phyloP scores from a whole-genome alignment of 2,329 filamentous ascomycete genomes.

The Penicillium vulpinum region DNA sequence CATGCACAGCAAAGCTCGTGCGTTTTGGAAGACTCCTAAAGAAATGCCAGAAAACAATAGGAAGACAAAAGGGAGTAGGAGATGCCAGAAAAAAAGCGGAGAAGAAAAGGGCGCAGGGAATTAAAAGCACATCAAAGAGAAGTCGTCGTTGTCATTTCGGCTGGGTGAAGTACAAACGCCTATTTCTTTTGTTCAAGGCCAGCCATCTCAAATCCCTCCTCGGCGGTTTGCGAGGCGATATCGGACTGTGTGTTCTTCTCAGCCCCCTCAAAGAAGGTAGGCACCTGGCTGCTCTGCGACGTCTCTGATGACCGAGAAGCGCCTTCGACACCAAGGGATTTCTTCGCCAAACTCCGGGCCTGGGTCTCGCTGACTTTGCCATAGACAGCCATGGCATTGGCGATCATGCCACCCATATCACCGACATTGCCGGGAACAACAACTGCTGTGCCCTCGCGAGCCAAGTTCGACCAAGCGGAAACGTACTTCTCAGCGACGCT shows the following conservation, averaged over 20 bases:
- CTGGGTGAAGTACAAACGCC: slow-evolving; percentile 6
- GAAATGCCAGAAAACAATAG: slow-evolving; percentile 12
- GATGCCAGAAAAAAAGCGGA: slow-evolving; percentile 1
- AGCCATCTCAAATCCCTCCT: slow-evolving; percentile 51
- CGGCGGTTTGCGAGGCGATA: slow-evolving; percentile 50
- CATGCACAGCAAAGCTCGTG: slow-evolving; percentile 6
- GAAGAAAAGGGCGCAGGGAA: background rate
- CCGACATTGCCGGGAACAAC: slow-evolving; percentile 97
- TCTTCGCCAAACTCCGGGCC: slow-evolving; percentile 59
- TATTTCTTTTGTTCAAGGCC: slow-evolving; percentile 33
- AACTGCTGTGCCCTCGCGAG: slow-evolving; percentile 91
- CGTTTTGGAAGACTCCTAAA: slow-evolving; percentile 5
- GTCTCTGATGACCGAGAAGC: slow-evolving; percentile 9
- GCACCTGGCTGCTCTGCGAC: slow-evolving; percentile 24
- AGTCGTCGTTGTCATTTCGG: slow-evolving; percentile 13
- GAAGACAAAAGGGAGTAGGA: background rate
- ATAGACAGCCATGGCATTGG: slow-evolving; percentile 91
- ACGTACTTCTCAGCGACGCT: slow-evolving; percentile 97
- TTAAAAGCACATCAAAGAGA: slow-evolving; percentile 7
- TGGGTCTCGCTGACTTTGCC: slow-evolving; percentile 86
- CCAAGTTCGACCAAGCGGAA: slow-evolving; percentile 86
- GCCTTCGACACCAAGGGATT: slow-evolving; percentile 34
- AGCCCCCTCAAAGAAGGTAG: slow-evolving; percentile 10
- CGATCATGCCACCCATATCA: slow-evolving; percentile 95
- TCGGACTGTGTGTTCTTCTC: slow-evolving; percentile 26